These are phyloP conservation scores for Hanseniaspora jakobsenii DNA, from an alignment of 805 yeast species.

Conservation along the genomic window DNA sequence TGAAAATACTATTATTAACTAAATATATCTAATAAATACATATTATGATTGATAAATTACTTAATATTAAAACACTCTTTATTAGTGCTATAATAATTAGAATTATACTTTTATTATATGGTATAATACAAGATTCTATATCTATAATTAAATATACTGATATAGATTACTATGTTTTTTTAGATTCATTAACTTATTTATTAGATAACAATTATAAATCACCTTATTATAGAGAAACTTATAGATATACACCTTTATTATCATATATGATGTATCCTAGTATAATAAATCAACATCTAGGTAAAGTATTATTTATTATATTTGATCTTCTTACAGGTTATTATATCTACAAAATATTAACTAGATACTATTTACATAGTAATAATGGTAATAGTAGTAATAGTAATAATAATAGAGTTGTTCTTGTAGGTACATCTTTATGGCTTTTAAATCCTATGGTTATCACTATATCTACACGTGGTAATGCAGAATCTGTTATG, in stretches of 20 bases:
- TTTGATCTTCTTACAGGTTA: slow-evolving; percentile 77
- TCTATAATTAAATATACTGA: slow-evolving; percentile 83
- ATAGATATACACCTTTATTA: slow-evolving; percentile 82
- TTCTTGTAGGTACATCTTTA: slow-evolving; percentile 40
- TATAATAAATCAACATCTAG: slow-evolving; percentile 47
- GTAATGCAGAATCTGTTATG: slow-evolving; percentile 81
- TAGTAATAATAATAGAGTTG: slow-evolving; percentile 21
- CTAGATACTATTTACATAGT: not conserved
- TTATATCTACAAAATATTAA: slow-evolving; percentile 29
- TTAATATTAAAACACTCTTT: slow-evolving; percentile 17
- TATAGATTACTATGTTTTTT: slow-evolving; percentile 83
- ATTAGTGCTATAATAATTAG: slow-evolving; percentile 32
- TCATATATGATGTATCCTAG: slow-evolving; percentile 77
- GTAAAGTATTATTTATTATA: slow-evolving; percentile 62
- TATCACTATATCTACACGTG: slow-evolving; percentile 80
- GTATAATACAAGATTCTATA: slow-evolving; percentile 72
- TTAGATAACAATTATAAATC: slow-evolving; percentile 31
- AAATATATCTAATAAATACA: no score
- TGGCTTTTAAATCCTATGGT: slow-evolving; percentile 97
- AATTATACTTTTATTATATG: slow-evolving; percentile 57
- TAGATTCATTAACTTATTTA: slow-evolving; percentile 68
- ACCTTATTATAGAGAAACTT: slow-evolving; percentile 79
- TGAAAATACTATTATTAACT: no score
- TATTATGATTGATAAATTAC: no score
- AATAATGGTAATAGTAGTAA: not conserved